Conservation (phyloP, 2,329 filamentous ascomycete genomes). For the Ceratocystis lukuohia region DNA sequence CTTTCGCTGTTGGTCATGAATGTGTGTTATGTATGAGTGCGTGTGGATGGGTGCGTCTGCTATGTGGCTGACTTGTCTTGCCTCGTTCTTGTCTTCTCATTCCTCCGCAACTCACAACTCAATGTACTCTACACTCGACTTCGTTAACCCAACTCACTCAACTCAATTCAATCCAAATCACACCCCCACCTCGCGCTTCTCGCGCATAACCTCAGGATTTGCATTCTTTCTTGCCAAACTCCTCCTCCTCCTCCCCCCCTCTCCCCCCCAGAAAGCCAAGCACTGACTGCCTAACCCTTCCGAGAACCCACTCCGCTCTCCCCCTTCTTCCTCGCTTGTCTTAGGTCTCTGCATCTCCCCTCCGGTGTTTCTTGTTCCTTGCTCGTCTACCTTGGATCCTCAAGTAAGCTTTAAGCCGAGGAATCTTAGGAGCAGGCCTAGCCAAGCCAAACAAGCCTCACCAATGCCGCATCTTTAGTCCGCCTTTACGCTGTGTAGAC, state of each 20-base stretch:
- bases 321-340: neutral
- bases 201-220: slow-evolving; percentile 3
- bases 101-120: neutral
- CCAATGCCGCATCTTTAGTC: neutral
- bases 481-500: too few relatives aligned
- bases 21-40: too few relatives aligned
- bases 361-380: neutral
- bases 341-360: neutral
- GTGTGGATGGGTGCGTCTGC: too few relatives aligned
- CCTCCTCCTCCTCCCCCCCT: too few relatives aligned
- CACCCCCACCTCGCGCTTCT: neutral
- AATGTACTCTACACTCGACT: neutral
- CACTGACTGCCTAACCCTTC: neutral
- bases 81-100: neutral
- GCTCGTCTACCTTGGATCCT: neutral
- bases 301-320: neutral
- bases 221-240: neutral
- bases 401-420: neutral
- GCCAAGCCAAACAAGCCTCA: neutral
- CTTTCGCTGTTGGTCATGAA: neutral
- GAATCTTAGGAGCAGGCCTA: too few relatives aligned
- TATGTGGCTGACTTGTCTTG: neutral
- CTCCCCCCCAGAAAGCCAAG: neutral
- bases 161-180: neutral
- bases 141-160: neutral